Evolutionary conservation across 2,329 filamentous ascomycete species (phyloP).

Genomic region (Trichoderma koningiopsis): DNA sequence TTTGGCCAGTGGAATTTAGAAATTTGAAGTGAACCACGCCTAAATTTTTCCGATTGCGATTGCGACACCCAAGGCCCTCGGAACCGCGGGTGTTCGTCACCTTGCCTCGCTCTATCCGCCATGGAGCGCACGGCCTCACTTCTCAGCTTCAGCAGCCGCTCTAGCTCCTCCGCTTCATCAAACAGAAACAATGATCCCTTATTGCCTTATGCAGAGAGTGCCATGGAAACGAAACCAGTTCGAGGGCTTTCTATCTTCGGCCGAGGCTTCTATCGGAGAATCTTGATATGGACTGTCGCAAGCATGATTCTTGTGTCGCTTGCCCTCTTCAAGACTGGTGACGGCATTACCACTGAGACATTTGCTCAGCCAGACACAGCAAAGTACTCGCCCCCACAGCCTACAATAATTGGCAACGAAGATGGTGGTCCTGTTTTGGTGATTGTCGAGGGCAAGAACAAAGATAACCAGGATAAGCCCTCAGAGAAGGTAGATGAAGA

Average conservation of each 20-base stretch:
- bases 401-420: slow-evolving; percentile 20
- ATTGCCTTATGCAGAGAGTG: slow-evolving; percentile 39
- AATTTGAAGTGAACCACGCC: not conserved
- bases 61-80: not conserved
- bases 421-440: slow-evolving; percentile 17
- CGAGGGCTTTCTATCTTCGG: slow-evolving; percentile 51
- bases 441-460: slow-evolving; percentile 21
- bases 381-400: not conserved
- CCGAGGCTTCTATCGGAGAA: slow-evolving; percentile 55
- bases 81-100: slow-evolving; percentile 12
- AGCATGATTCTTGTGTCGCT: slow-evolving; percentile 46
- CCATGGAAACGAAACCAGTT: slow-evolving; percentile 42
- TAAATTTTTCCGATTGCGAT: not conserved
- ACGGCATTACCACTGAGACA: slow-evolving; percentile 28
- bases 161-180: slow-evolving; percentile 37
- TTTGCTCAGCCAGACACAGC: not conserved
- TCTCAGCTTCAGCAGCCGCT: slow-evolving; percentile 41
- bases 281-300: slow-evolving; percentile 53
- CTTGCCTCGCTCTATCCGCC: slow-evolving; percentile 22
- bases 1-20: not conserved
- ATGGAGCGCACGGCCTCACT: slow-evolving; percentile 38
- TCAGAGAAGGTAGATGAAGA: not conserved
- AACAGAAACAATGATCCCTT: slow-evolving; percentile 39
- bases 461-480: not conserved
- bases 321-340: slow-evolving; percentile 41